Conservation (phyloP, 2,329 filamentous ascomycete genomes). For the Alternaria brassicae region DNA sequence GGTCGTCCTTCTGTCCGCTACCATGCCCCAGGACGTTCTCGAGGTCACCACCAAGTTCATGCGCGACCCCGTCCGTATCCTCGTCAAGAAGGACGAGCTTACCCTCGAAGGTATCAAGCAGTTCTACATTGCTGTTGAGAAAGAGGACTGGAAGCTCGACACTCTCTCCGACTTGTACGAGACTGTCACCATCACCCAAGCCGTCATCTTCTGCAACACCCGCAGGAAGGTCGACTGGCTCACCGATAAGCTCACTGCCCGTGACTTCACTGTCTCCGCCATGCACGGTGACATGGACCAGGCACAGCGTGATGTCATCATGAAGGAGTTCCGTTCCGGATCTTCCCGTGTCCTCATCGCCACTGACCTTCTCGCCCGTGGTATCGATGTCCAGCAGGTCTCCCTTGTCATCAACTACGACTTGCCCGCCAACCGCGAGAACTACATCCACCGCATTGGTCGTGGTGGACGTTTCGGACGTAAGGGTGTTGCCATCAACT, state of each 20-base stretch:
- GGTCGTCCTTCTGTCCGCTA: slow-evolving; percentile 96
- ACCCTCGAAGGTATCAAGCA: slow-evolving; percentile 99
- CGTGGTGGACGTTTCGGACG: slow-evolving; percentile 99
- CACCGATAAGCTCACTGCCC: slow-evolving; percentile 96
- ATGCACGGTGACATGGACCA: slow-evolving; percentile 99
- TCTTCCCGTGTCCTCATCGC: slow-evolving; percentile 98
- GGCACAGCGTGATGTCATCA: slow-evolving; percentile 96
- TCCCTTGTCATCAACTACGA: slow-evolving; percentile 99
- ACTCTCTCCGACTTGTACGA: slow-evolving; percentile 99
- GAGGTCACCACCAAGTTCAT: slow-evolving; percentile 99
- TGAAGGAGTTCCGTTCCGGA: slow-evolving; percentile 99
- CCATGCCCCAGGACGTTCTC: slow-evolving; percentile 98
- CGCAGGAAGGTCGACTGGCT: slow-evolving; percentile 99
- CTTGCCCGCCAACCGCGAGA: slow-evolving; percentile 97
- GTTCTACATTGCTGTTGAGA: slow-evolving; percentile 99
- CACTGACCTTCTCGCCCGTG: slow-evolving; percentile 96
- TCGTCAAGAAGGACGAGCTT: slow-evolving; percentile 99
- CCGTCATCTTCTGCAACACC: slow-evolving; percentile 99
- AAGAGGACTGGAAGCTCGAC: slow-evolving; percentile 99
- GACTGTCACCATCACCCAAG: slow-evolving; percentile 98
- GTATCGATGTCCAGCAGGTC: slow-evolving; percentile 99
- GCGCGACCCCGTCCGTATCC: slow-evolving; percentile 97
- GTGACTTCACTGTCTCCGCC: slow-evolving; percentile 98
- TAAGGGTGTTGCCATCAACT: slow-evolving; percentile 99
- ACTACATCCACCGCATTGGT: slow-evolving; percentile 99